A percentile compares a stretch with the other conserved stretches of the same genome.
These are phyloP conservation scores for Pichia terricola DNA, from an alignment of 1,139 yeast species.

Conservation along the genomic window DNA sequence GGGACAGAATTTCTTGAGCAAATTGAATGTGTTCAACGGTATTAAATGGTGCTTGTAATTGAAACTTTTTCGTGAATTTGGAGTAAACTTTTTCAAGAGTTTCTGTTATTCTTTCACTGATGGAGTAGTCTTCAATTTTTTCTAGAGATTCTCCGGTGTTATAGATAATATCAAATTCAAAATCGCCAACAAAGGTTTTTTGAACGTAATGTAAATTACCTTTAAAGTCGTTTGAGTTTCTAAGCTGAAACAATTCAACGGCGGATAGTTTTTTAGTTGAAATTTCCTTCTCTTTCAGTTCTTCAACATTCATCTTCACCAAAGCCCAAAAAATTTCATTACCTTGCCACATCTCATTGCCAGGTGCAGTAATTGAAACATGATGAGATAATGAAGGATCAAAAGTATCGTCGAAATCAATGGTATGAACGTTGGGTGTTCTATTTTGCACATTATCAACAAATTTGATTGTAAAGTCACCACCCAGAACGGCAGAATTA, in stretches of 20 bases:
- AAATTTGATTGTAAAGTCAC: conserved; percentile 40
- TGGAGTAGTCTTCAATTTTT: conserved; percentile 31
- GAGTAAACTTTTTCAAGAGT: conserved; percentile 36
- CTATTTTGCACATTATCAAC: conserved; percentile 37
- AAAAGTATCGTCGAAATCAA: conserved; percentile 28
- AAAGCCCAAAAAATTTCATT: conserved; percentile 64
- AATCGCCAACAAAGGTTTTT: conserved; percentile 62
- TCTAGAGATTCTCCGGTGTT: conserved; percentile 38
- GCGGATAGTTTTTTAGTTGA: conserved; percentile 29
- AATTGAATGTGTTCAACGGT: conserved; percentile 39
- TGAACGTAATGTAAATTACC: conserved; percentile 80
- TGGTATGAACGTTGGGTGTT: conserved; percentile 29
- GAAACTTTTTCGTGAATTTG: conserved; percentile 48
- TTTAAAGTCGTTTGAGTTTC: conserved; percentile 51
- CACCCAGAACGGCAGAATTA: conserved; percentile 44
- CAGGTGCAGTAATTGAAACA: conserved; percentile 61
- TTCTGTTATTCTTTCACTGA: conserved; percentile 32
- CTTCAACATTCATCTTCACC: conserved; percentile 55
- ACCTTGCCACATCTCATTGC: conserved; percentile 70
- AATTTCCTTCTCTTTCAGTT: conserved; percentile 30
- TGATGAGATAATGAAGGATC: conserved; percentile 57
- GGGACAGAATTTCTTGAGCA: conserved; percentile 73
- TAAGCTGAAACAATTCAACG: conserved; percentile 42
- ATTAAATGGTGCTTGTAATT: conserved; percentile 48
- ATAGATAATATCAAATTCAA: conserved; percentile 66